Evolutionary conservation across 2,329 filamentous ascomycete species (phyloP).

Genomic region (Fusarium goolgardi): DNA sequence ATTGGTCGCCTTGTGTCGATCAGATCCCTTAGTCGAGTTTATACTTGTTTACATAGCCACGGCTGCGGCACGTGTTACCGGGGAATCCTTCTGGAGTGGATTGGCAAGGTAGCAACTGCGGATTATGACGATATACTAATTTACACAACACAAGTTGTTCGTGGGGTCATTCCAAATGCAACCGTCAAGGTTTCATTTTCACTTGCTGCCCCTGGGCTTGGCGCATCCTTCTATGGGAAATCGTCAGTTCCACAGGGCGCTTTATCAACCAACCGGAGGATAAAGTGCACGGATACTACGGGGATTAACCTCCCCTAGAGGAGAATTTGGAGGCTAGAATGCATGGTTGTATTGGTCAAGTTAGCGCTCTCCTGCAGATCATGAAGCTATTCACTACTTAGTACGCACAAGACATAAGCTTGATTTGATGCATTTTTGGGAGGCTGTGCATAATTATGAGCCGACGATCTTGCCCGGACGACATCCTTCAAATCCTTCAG

Average conservation of each 20-base stretch:
- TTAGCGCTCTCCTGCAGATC: background rate
- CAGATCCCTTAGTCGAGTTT: background rate
- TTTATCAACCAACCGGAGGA: background rate
- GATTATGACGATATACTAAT: background rate
- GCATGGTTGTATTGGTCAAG: background rate
- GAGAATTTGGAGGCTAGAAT: background rate
- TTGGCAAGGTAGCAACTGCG: background rate
- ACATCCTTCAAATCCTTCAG: background rate
- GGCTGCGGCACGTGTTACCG: background rate
- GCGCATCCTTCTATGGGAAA: background rate
- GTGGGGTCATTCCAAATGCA: background rate
- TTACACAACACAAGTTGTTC: background rate
- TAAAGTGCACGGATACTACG: background rate
- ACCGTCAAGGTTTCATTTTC: background rate
- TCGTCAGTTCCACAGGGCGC: background rate
- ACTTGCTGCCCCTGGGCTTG: background rate
- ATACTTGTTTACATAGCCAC: background rate
- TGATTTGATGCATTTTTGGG: background rate
- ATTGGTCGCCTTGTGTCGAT: conserved; percentile 2
- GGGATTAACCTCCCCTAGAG: background rate
- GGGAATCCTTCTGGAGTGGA: background rate
- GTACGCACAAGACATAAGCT: background rate
- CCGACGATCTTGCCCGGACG: too few species aligned
- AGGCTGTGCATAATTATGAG: background rate
- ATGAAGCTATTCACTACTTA: background rate